A percentile compares a stretch with the other conserved stretches of the same genome.
phyloP scores from a whole-genome alignment of 2,329 filamentous ascomycete species.

The Fusarium secorum region DNA sequence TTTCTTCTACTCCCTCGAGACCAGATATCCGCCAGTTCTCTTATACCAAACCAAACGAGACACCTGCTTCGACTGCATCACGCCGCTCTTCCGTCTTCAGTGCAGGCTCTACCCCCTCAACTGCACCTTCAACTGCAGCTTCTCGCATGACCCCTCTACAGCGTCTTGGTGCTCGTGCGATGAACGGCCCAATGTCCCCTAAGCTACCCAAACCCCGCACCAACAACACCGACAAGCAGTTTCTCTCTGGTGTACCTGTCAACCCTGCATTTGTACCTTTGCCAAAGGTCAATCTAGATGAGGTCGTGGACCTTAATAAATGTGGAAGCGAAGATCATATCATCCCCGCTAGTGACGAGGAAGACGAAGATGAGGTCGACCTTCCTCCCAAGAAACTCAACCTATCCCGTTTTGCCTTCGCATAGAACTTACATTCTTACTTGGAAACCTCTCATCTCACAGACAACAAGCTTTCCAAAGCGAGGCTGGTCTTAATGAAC shows the following conservation, averaged over 20 bases:
- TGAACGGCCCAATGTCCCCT: conserved; percentile 41
- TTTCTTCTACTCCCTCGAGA: conserved; percentile 44
- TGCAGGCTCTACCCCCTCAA: conserved; percentile 49
- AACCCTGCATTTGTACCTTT: conserved; percentile 65
- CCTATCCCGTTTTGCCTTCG: conserved; percentile 58
- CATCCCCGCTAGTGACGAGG: conserved; percentile 60
- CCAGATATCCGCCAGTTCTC: conserved; percentile 47
- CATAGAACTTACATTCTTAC: conserved; percentile 23
- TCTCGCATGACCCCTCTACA: conserved; percentile 61
- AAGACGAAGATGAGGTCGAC: conserved; percentile 52
- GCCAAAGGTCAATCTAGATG: conserved; percentile 61
- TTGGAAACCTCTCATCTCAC: background rate
- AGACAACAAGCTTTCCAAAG: background rate
- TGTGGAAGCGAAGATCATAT: conserved; percentile 66
- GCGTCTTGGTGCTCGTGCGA: conserved; percentile 58
- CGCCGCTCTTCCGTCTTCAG: conserved; percentile 50
- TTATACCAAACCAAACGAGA: conserved; percentile 43
- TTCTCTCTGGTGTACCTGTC: conserved; percentile 51
- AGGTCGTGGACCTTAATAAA: conserved; percentile 61
- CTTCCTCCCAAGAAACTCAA: conserved; percentile 50
- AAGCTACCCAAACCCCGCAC: conserved; percentile 42
- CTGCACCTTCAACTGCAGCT: conserved; percentile 53
- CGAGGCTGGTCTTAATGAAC: conserved; percentile 4
- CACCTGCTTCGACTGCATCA: conserved; percentile 49
- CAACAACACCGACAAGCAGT: conserved; percentile 35